A percentile compares a stretch with the other conserved stretches of the same genome.
phyloP scores from a whole-genome alignment of 2,329 filamentous ascomycete genomes.

The Xylaria sp. region DNA sequence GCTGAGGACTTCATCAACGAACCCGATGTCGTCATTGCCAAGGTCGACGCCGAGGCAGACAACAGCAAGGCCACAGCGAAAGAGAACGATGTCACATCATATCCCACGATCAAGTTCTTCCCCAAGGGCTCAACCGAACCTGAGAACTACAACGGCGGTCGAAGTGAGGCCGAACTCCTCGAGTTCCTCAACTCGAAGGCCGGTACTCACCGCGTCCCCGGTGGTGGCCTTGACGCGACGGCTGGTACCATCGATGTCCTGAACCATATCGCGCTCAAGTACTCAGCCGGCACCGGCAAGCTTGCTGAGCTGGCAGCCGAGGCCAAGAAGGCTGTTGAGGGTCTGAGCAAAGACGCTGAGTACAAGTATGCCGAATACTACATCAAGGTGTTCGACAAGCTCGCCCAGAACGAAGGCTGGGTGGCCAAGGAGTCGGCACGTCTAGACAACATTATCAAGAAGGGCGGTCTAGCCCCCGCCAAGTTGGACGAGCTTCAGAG shows the following conservation, averaged over 20 bases:
- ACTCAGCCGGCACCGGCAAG: constrained; percentile 68
- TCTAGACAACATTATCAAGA: constrained; percentile 81
- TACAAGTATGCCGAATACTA: constrained; percentile 94
- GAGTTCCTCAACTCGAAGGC: constrained; percentile 88
- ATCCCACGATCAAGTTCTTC: constrained; percentile 99
- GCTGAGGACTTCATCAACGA: constrained; percentile 85
- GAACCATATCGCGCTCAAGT: constrained; percentile 79
- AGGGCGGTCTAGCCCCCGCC: constrained; percentile 83
- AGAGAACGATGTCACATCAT: constrained; percentile 82
- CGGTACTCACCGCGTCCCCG: constrained; percentile 84
- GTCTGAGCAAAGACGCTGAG: constrained; percentile 69
- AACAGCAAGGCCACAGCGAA: constrained; percentile 81
- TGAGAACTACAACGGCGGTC: constrained; percentile 78
- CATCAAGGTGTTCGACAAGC: constrained; percentile 88
- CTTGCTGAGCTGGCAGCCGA: constrained; percentile 75
- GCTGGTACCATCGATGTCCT: constrained; percentile 86
- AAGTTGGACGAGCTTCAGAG: constrained; percentile 90
- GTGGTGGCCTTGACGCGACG: constrained; percentile 79
- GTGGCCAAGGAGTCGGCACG: constrained; percentile 86
- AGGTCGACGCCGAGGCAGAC: constrained; percentile 92
- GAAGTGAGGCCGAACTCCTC: constrained; percentile 80
- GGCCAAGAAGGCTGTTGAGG: constrained; percentile 75
- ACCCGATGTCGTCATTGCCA: constrained; percentile 83
- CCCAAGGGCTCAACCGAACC: constrained; percentile 81
- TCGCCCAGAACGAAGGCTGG: constrained; percentile 79